Base-by-base conservation (phyloP, 306 rosid species). In the Abrus pulchellus region DNA sequence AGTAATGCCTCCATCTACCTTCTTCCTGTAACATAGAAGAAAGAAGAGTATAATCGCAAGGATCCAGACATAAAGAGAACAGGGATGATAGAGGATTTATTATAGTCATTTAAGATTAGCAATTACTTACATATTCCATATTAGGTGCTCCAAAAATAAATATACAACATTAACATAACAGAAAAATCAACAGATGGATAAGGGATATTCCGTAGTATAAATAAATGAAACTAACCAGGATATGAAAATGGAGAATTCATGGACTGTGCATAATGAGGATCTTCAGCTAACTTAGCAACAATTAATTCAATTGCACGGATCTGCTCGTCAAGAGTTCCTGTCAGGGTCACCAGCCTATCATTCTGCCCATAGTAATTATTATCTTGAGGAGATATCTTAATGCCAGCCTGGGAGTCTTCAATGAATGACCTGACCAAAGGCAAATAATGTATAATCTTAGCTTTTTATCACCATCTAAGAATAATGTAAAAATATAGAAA, bases 361-460 rank as follows among this genome's bases (percentile, higher is more conserved):
- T 88, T 96, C 79, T 90, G 86, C 55, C 97, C 99, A 82, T 82
- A 91, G 81, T 90, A 96, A 86, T 89, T 93, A 86, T 92, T 90
- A 86, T 96, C 99, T 84, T 96, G 99, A 68, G 99, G 99, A 45
- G 99, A 96, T 89, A 96, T 96, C 87, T 96, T 96, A 80, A 96
- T 96, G 86, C 97, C 92, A 82, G 99, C 99, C 75, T 88, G 97
- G 40, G 99, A 93, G 1, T 93, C 99, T 85, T 96, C 99, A 81
- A 96, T 96, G 82, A 96, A 96, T 62, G 99, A 89, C 91, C 99
- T 96, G 89, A 57, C 55, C 82, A 84, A 82, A 48, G 45, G 62
- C 20, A 85, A 84, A 84, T 43, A 62, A 83, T 28, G 14, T 29
- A 82, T 83, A 66, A 87, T 87, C 45, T 69, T 74, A 61, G 52